These are phyloP conservation scores for Penicillium taxi DNA, from an alignment of 495 filamentous ascomycete genomes.

Conservation along the genomic window DNA sequence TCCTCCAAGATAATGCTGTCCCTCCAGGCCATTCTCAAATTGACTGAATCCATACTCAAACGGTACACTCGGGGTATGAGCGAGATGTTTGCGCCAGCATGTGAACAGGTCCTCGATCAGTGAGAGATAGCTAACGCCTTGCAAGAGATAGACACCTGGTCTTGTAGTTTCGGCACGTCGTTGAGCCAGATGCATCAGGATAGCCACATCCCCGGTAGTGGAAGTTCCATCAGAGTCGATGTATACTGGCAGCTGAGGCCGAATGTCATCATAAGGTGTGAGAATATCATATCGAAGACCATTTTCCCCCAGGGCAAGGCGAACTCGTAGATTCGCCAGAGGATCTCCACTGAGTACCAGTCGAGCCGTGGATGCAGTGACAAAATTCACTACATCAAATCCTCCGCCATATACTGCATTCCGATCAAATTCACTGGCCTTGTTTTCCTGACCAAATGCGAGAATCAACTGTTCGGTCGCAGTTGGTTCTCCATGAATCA, in stretches of 20 bases:
- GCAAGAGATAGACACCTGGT: constrained; percentile 26
- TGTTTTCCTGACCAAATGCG: constrained; percentile 84
- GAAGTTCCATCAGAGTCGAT: constrained; percentile 19
- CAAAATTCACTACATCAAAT: constrained; percentile 80
- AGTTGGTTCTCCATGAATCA: constrained; percentile 59
- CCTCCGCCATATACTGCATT: constrained; percentile 65
- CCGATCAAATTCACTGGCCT: constrained; percentile 70
- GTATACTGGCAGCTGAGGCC: constrained; percentile 28
- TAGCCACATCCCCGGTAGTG: constrained; percentile 29
- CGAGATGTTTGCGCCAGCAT: constrained; percentile 25
- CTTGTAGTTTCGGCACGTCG: constrained; percentile 17
- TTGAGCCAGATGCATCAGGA: constrained; percentile 24
- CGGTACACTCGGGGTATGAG: constrained; percentile 6
- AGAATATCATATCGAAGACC: constrained; percentile 44
- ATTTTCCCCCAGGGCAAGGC: constrained; percentile 50
- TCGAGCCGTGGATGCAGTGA: constrained; percentile 41
- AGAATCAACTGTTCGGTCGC: constrained; percentile 63
- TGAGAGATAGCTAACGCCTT: constrained; percentile 24
- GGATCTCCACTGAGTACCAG: constrained; percentile 46
- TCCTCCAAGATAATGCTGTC: constrained; percentile 51
- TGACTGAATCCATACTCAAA: constrained; percentile 20
- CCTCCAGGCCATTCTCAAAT: constrained; percentile 45
- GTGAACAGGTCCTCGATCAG: constrained; percentile 25
- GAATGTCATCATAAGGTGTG: constrained; percentile 1
- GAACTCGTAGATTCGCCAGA: constrained; percentile 51